These are phyloP conservation scores for Hevea brasiliensis DNA, from an alignment of 345 rosid species.

Conservation along the genomic window DNA sequence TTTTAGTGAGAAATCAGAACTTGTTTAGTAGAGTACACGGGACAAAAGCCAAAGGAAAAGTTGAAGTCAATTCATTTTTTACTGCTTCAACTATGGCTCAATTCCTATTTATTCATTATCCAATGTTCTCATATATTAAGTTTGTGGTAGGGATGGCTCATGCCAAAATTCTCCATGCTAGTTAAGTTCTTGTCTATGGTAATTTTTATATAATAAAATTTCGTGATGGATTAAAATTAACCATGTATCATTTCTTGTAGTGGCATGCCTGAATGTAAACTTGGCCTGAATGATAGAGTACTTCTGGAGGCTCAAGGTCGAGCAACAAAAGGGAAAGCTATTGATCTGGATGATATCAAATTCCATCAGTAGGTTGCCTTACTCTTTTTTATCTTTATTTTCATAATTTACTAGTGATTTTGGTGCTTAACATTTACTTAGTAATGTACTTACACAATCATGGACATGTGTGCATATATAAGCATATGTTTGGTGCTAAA, in stretches of 20 bases:
- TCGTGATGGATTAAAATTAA: background rate
- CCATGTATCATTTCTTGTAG: constrained; percentile 32
- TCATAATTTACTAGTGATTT: background rate
- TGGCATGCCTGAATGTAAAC: constrained; percentile 99
- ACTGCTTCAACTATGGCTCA: background rate
- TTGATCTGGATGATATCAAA: constrained; percentile 93
- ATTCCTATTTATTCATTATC: background rate
- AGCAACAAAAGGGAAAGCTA: constrained; percentile 88
- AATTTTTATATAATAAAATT: background rate
- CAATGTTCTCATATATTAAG: background rate
- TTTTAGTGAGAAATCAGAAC: background rate
- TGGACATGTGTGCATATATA: background rate
- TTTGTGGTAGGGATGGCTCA: background rate
- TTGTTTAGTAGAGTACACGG: background rate
- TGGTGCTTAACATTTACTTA: background rate
- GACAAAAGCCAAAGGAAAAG: background rate
- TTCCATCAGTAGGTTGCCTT: constrained; percentile 78
- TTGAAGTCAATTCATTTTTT: background rate
- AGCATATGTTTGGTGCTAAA: background rate
- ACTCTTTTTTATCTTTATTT: background rate
- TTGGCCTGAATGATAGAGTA: constrained; percentile 93
- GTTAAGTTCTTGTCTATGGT: background rate
- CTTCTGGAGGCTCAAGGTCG: constrained; percentile 95
- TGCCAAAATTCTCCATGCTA: background rate
- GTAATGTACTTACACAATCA: background rate